Evolutionary conservation across 2,329 filamentous ascomycete genomes (phyloP), one percentile per base, ranked within the genome.

Genomic region (Aspergillus brasiliensis): DNA sequence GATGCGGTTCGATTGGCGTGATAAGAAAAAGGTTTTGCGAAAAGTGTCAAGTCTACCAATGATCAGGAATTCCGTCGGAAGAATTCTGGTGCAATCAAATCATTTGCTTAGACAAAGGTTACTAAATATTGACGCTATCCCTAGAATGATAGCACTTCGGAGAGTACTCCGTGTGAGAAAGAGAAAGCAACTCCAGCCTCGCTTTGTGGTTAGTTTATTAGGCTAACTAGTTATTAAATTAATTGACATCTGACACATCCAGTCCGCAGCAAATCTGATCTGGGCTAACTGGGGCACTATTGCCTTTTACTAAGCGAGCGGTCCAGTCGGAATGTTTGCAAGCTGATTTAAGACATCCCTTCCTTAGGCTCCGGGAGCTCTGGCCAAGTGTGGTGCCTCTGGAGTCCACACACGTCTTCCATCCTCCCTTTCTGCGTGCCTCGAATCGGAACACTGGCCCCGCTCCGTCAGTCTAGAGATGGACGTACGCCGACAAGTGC

Each of bases 181-280:
- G 34, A 38, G 34, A 38, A n/a, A 13, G 31, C 38, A 42, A 5
- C 15, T 42, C 38, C 38, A 42, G 38, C 15, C 5, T n/a, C 38
- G 8, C n/a, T 42, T 42, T 10, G 8, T 44, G 40, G 21, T 21
- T 44, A 44, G 31, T 34, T 34, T 34, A 15, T 34, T 34, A 13
- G 31, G 31, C 31, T 34, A n/a, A n/a, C n/a, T n/a, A n/a, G n/a
- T n/a, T n/a, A 11, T 34, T 34, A 6, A 34, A 15, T 49, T 49
- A 27, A 31, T 49, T 49, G 46, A 49, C 25, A 49, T 49, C 46
- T 49, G 46, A 49, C 46, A 49, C 23, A 49, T 49, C 46, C 46
- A 31, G 25, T 21, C 46, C 46, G 25, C 46, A 31, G 17, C 46
- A 27, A 15, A 49, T 28, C 46, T 19, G 46, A 28, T 49, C 46